Conservation (phyloP, 108 stramenopile genomes). For the Nitzschia sp. region DNA sequence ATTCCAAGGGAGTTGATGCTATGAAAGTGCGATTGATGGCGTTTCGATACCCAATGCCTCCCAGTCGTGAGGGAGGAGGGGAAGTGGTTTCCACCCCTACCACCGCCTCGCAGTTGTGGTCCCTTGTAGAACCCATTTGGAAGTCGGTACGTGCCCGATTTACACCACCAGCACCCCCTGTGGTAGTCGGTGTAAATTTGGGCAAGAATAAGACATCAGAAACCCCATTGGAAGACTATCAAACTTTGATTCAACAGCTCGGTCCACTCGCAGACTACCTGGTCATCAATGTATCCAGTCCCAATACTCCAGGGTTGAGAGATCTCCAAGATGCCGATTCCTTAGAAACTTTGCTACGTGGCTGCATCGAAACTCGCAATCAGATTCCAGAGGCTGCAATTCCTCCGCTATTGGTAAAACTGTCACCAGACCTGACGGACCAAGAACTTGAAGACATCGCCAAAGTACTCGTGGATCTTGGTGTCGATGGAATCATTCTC, state of each 20-base stretch:
- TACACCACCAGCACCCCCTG: too few relatives aligned
- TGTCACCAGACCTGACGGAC: constrained; percentile 87
- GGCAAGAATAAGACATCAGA: constrained; percentile 92
- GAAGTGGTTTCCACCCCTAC: neutral
- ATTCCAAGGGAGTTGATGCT: constrained; percentile 69
- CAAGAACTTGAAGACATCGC: constrained; percentile 82
- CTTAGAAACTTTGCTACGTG: constrained; percentile 58
- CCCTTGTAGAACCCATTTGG: neutral
- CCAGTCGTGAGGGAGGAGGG: neutral
- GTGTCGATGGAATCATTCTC: constrained; percentile 91
- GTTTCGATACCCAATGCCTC: constrained; percentile 32
- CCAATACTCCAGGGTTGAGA: constrained; percentile 93
- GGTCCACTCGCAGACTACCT: constrained; percentile 92
- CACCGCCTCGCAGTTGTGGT: too few relatives aligned
- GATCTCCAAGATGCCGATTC: constrained; percentile 69
- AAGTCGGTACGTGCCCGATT: neutral
- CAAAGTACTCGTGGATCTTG: constrained; percentile 46
- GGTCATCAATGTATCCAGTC: constrained; percentile 89
- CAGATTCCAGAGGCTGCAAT: constrained; percentile 27
- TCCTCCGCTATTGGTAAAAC: constrained; percentile 87
- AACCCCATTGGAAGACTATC: constrained; percentile 76
- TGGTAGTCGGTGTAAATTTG: constrained; percentile 85
- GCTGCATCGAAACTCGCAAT: constrained; percentile 55
- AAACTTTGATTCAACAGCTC: constrained; percentile 65
- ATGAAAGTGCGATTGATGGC: constrained; percentile 55